A percentile compares a stretch with the other conserved stretches of the same genome.
Evolutionary conservation across 2,329 filamentous ascomycete species (phyloP).

Genomic region (Botrytis porri): DNA sequence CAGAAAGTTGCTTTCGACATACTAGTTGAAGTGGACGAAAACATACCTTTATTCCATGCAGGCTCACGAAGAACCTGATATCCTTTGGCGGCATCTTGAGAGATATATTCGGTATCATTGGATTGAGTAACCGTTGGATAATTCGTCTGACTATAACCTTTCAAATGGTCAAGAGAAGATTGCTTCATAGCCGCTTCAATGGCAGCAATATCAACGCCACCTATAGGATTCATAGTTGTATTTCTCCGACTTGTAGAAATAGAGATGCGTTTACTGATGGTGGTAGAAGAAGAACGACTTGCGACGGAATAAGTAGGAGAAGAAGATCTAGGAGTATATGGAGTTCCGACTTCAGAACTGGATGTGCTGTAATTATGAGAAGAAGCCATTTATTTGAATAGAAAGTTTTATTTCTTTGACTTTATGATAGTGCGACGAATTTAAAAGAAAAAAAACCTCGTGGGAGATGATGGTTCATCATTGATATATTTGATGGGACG

Average conservation of each 20-base stretch:
- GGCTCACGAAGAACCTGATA: constrained; percentile 62
- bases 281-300: constrained; percentile 33
- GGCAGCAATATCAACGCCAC: constrained; percentile 49
- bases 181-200: constrained; percentile 61
- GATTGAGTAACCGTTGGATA: constrained; percentile 55
- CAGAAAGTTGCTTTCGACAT: constrained; percentile 10
- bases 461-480: constrained; percentile 17
- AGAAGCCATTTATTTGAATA: constrained; percentile 36
- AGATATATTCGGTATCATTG: constrained; percentile 52
- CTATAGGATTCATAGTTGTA: constrained; percentile 32
- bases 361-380: constrained; percentile 31
- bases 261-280: constrained; percentile 35
- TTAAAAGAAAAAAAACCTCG: constrained; percentile 6
- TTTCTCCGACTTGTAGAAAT: constrained; percentile 32
- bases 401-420: neutral
- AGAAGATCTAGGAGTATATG: constrained; percentile 21
- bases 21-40: neutral
- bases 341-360: constrained; percentile 29
- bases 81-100: constrained; percentile 51
- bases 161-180: constrained; percentile 57
- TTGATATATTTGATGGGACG: constrained; percentile 25
- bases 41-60: constrained; percentile 59
- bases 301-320: constrained; percentile 29
- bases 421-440: constrained; percentile 16
- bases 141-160: constrained; percentile 57